A percentile compares a stretch with the other conserved stretches of the same genome.
Evolutionary conservation across 2,329 filamentous ascomycete genomes (phyloP).

Genomic region (Arthrobotrys entomopaga): DNA sequence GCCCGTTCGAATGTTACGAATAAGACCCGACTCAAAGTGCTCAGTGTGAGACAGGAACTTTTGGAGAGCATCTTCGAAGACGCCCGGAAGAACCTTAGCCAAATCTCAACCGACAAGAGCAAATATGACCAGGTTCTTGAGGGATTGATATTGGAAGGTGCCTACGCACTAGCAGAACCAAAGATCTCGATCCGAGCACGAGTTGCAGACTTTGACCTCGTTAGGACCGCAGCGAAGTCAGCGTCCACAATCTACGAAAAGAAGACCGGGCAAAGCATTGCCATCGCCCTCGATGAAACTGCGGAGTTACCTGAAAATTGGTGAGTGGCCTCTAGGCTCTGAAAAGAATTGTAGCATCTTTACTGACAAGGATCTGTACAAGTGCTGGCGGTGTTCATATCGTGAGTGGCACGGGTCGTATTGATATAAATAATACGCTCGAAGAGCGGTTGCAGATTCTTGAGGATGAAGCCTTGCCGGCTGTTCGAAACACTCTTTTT

Average conservation of each 20-base stretch:
- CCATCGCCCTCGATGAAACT: slow-evolving; percentile 78
- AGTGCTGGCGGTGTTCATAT: slow-evolving; percentile 87
- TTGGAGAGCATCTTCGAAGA: slow-evolving; percentile 89
- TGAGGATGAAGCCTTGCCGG: slow-evolving; percentile 83
- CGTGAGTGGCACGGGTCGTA: slow-evolving; percentile 85
- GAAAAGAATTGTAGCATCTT: no score
- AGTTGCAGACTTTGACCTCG: slow-evolving; percentile 76
- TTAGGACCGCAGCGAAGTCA: slow-evolving; percentile 80
- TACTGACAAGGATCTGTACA: slow-evolving; percentile 21
- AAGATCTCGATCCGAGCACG: slow-evolving; percentile 78
- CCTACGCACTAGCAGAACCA: slow-evolving; percentile 86
- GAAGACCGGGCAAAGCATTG: slow-evolving; percentile 74
- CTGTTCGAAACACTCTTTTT: slow-evolving; percentile 85
- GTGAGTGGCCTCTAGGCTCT: slow-evolving; percentile 68
- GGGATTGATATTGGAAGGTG: slow-evolving; percentile 85
- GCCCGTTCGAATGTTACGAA: slow-evolving; percentile 95
- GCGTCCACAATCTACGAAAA: slow-evolving; percentile 87
- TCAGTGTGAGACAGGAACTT: slow-evolving; percentile 86
- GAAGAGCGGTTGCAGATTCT: slow-evolving; percentile 88
- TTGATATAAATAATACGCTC: slow-evolving; percentile 98
- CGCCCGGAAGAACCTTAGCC: slow-evolving; percentile 76
- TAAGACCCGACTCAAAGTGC: slow-evolving; percentile 90
- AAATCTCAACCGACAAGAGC: slow-evolving; percentile 73
- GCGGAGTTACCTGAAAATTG: slow-evolving; percentile 81
- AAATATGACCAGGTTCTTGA: slow-evolving; percentile 82